Evolutionary conservation across 208 protist species (phyloP).

Genomic region (Naegleria fowleri): DNA sequence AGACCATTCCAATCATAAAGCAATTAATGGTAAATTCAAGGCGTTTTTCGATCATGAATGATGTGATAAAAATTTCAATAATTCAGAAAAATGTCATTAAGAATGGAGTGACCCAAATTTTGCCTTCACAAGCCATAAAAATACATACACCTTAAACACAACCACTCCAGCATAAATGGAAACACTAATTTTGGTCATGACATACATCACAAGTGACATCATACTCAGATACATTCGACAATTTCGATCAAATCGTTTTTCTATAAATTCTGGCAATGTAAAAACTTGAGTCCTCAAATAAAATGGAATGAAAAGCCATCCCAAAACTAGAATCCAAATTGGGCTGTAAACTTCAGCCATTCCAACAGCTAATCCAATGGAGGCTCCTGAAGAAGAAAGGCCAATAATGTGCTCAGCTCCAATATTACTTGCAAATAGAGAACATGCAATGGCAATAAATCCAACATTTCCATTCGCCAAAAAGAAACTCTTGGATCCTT

Average conservation of each 20-base stretch:
- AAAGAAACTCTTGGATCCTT: background rate
- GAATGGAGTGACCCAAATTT: too few species aligned
- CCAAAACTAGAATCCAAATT: slow-evolving; percentile 4
- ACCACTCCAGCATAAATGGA: slow-evolving; percentile 16
- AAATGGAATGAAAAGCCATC: slow-evolving; percentile 18
- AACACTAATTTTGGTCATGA: slow-evolving; percentile 28
- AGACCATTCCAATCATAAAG: too few species aligned
- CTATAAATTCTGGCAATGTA: slow-evolving; percentile 30
- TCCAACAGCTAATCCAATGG: background rate
- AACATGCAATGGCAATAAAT: background rate
- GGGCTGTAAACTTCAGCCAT: background rate
- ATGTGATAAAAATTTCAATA: too few species aligned
- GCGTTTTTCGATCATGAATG: too few species aligned
- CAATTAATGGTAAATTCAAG: too few species aligned
- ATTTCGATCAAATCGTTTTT: slow-evolving; percentile 24
- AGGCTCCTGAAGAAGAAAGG: background rate
- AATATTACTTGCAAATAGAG: slow-evolving; percentile 28
- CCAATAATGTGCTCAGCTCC: slow-evolving; percentile 1
- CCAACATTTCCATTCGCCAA: background rate
- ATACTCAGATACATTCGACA: slow-evolving; percentile 8
- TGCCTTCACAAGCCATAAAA: background rate
- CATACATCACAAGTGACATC: slow-evolving; percentile 7
- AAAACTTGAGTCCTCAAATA: slow-evolving; percentile 24
- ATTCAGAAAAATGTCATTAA: too few species aligned
- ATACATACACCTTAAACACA: background rate